These are phyloP conservation scores for Mycosphaerelloides madeirae DNA, from an alignment of 2,329 filamentous ascomycete genomes.

Conservation along the genomic window DNA sequence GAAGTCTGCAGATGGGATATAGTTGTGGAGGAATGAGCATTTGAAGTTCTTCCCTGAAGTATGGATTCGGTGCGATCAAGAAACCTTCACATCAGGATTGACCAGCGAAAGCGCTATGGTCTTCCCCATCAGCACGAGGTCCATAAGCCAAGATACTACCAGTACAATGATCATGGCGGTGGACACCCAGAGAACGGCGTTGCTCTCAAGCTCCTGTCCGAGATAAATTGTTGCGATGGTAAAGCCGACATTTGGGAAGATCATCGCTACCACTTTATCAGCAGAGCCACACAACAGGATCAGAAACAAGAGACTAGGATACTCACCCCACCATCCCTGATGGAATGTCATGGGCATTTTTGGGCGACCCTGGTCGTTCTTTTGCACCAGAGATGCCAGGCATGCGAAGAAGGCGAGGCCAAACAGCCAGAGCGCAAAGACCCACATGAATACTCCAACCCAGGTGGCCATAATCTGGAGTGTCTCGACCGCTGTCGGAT, in stretches of 20 bases:
- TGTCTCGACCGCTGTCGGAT: slow-evolving; percentile 21
- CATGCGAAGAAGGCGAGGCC: slow-evolving; percentile 16
- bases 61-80: too few relatives aligned
- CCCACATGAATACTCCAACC: slow-evolving; percentile 45
- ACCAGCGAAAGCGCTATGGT: slow-evolving; percentile 19
- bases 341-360: slow-evolving; percentile 11
- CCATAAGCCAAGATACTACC: slow-evolving; percentile 52
- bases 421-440: slow-evolving; percentile 46
- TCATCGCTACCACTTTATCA: slow-evolving; percentile 39
- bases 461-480: slow-evolving; percentile 24
- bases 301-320: too few relatives aligned
- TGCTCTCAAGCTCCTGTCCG: slow-evolving; percentile 48
- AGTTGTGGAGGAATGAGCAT: too few relatives aligned
- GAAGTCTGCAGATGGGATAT: too few relatives aligned
- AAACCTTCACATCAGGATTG: too few relatives aligned
- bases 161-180: slow-evolving; percentile 55
- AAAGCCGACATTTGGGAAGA: slow-evolving; percentile 63
- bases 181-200: slow-evolving; percentile 50
- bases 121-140: slow-evolving; percentile 44
- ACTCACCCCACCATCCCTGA: slow-evolving; percentile 15
- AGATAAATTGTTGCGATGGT: slow-evolving; percentile 57
- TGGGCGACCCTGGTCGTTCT: slow-evolving; percentile 10
- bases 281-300: too few relatives aligned
- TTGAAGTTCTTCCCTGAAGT: too few relatives aligned
- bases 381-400: slow-evolving; percentile 9